A percentile compares a stretch with the other conserved stretches of the same genome.
These are phyloP conservation scores for Leucosporidium creatinivorum DNA, from an alignment of 768 basidiomycete genomes.

Conservation along the genomic window DNA sequence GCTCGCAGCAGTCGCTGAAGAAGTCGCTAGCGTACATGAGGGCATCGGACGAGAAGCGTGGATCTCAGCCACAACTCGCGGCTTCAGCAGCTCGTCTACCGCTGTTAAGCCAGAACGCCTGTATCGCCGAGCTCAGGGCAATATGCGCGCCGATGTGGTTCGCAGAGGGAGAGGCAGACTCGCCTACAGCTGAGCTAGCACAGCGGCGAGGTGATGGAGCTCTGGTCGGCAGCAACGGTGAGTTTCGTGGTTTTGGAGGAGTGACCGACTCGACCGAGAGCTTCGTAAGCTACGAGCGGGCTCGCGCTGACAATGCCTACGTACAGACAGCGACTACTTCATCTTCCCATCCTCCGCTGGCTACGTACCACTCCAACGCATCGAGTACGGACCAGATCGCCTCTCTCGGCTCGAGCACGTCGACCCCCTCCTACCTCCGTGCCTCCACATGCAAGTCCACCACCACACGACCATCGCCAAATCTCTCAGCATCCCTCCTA, in stretches of 20 bases:
- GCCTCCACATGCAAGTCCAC: slow-evolving; percentile 13
- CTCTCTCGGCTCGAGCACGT: slow-evolving; percentile 4
- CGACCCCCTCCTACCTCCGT: not conserved
- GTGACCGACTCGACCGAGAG: not conserved
- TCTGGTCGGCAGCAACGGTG: too few relatives aligned
- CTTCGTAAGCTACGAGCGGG: too few relatives aligned
- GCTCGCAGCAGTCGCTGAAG: slow-evolving; percentile 15
- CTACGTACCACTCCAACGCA: slow-evolving; percentile 23
- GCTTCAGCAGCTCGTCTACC: slow-evolving; percentile 4
- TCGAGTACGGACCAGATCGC: slow-evolving; percentile 13
- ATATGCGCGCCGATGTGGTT: slow-evolving; percentile 2
- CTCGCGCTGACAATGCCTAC: not conserved
- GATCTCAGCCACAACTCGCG: not conserved
- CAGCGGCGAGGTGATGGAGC: slow-evolving; percentile 1
- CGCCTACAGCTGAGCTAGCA: slow-evolving; percentile 28
- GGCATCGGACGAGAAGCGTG: slow-evolving; percentile 3
- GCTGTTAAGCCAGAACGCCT: slow-evolving; percentile 14
- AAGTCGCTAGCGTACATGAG: slow-evolving; percentile 24
- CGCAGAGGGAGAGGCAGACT: slow-evolving; percentile 26
- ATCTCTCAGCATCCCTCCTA: slow-evolving; percentile 6
- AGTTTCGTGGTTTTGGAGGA: not conserved
- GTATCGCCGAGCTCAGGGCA: slow-evolving; percentile 14
- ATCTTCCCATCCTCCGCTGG: slow-evolving; percentile 22
- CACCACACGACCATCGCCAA: not conserved
- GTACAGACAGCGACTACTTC: slow-evolving; percentile 27